phyloP scores from a whole-genome alignment of 2,329 filamentous ascomycete species.

The Alternaria conjuncta region DNA sequence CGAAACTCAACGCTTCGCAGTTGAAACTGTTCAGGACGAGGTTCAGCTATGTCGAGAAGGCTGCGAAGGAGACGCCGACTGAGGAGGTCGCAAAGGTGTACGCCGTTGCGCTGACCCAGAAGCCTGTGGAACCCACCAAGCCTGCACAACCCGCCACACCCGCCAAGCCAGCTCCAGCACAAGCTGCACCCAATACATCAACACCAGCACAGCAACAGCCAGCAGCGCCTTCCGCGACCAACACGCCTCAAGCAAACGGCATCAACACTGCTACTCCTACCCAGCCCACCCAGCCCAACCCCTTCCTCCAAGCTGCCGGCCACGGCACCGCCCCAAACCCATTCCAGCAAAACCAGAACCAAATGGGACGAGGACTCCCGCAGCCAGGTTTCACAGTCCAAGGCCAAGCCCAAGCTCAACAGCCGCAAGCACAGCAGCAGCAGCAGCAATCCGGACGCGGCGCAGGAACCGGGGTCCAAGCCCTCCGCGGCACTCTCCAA shows the following conservation, averaged over 20 bases:
- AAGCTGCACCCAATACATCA: constrained; percentile 7
- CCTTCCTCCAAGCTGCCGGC: constrained; percentile 19
- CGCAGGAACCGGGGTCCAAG: constrained; percentile 28
- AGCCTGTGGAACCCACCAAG: constrained; percentile 43
- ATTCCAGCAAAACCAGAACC: constrained; percentile 18
- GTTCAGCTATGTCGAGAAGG: constrained; percentile 78
- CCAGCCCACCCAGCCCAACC: constrained; percentile 17
- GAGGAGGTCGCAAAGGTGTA: constrained; percentile 86
- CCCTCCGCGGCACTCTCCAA: constrained; percentile 37
- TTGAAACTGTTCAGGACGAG: constrained; percentile 70
- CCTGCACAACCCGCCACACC: constrained; percentile 28
- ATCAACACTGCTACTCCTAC: constrained; percentile 11
- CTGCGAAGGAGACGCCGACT: constrained; percentile 83
- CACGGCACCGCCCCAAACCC: constrained; percentile 17
- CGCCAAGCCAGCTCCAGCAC: constrained; percentile 14
- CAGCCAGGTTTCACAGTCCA: constrained; percentile 32
- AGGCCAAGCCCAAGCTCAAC: constrained; percentile 19
- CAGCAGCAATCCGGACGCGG: constrained; percentile 23
- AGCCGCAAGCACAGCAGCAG: constrained; percentile 28
- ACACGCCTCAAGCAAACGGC: constrained; percentile 23
- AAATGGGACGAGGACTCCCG: constrained; percentile 27
- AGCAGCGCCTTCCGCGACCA: neutral
- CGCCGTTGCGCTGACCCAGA: constrained; percentile 76
- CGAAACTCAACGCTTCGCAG: constrained; percentile 74
- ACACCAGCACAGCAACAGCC: constrained; percentile 23